Percentiles rank a stretch among this genome's conserved stretches.
These are phyloP conservation scores for Hydnomerulius pinastri DNA, from an alignment of 768 basidiomycete genomes.

Conservation along the genomic window DNA sequence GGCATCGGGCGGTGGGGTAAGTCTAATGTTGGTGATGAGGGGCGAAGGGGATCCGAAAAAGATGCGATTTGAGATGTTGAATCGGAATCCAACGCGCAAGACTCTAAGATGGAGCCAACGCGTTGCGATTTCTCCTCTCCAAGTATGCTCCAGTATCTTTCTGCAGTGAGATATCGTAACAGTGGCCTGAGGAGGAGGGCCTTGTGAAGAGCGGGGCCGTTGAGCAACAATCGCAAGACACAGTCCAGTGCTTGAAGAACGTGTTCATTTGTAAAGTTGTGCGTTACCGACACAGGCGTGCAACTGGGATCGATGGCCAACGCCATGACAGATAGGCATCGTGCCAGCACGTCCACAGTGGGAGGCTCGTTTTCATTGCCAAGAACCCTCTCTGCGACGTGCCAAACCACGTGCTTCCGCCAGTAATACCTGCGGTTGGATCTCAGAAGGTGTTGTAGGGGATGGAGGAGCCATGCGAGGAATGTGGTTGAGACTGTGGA, in stretches of 20 bases:
- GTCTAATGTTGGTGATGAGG: too few species aligned
- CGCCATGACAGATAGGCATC: not conserved
- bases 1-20: too few species aligned
- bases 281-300: not conserved
- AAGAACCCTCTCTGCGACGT: not conserved
- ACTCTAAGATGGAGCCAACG: too few species aligned
- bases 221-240: not conserved
- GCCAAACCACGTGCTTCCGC: not conserved
- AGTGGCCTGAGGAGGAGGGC: not conserved
- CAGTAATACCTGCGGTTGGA: not conserved
- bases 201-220: not conserved
- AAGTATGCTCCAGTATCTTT: not conserved
- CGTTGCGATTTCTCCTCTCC: too few species aligned
- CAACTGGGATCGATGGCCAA: not conserved
- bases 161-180: not conserved
- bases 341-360: too few species aligned
- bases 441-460: not conserved
- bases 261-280: not conserved
- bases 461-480: slow-evolving; percentile 2
- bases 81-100: too few species aligned
- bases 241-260: not conserved
- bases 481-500: slow-evolving; percentile 2
- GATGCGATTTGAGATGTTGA: too few species aligned
- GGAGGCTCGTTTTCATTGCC: not conserved
- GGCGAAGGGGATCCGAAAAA: too few species aligned